Evolutionary conservation across 2,329 filamentous ascomycete species (phyloP), one percentile per base, ranked within the genome.

Genomic region (Cordyceps cateniannulata): DNA sequence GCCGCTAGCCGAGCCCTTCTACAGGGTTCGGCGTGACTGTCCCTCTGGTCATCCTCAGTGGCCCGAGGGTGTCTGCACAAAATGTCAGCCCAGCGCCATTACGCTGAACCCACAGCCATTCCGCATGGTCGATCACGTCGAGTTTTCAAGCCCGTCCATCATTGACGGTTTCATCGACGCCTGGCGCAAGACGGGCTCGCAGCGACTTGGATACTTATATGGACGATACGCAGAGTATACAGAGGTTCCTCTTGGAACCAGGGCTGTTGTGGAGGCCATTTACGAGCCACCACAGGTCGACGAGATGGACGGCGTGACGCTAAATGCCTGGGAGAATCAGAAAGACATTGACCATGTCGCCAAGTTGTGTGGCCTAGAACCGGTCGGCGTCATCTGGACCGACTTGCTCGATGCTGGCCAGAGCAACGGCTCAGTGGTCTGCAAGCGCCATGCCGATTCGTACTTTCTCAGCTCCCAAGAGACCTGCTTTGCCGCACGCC

Each of bases 111-210:
- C 92, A 5, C 95, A 99, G 73, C 82, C 88, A 22, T 99, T 93
- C 73, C 91, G 95, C 56, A 97, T 95, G 90, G 93, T 99, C 3
- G 95, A 99, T 69, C 95, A 99, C 72, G 95, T 99, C 64, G 96
- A 99, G 74, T 98, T 99, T 71, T 87, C 93, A 1, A 88, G 90
- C 1, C 87, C 91, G 3, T 82, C 86, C 59, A 84, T 98, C 38
- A 90, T 98, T 68, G 90, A 99, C 71, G 85, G 84, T n/a, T 86
- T 98, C 61, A 85, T 99, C 65, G 87, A 97, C 69, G 90, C 93
- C 62, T 99, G 95, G 93, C 84, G 96, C 67, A 87, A 85, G 65
- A 92, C 90, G 2, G 93, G 92, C 4, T 77, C 83, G 29, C 95
- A 99, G 72, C 84, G 95, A 45, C 73, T 98, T 51, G 95, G 93